Percentiles rank a stretch among this genome's conserved stretches.
phyloP scores from a whole-genome alignment of 805 yeast species.

The Ogataea trehalophila region DNA sequence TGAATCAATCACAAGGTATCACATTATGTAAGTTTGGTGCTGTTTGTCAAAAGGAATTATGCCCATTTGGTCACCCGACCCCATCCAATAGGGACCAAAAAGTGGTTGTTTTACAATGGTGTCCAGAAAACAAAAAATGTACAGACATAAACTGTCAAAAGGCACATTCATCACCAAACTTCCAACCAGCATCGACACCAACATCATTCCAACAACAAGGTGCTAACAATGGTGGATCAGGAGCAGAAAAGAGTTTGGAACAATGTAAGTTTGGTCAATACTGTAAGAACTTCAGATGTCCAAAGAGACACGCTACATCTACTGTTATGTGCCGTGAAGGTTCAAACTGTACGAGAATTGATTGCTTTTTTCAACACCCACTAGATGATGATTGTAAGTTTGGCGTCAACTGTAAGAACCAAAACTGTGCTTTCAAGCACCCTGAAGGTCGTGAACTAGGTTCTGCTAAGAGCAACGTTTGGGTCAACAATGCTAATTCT shows the following conservation, averaged over 20 bases:
- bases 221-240: slow-evolving; percentile 1
- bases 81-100: slow-evolving; percentile 74
- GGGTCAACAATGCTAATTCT: slow-evolving; percentile 21
- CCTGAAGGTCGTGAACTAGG: slow-evolving; percentile 64
- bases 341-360: slow-evolving; percentile 66
- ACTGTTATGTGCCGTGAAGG: slow-evolving; percentile 80
- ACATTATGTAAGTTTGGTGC: slow-evolving; percentile 73
- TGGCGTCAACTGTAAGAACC: slow-evolving; percentile 70
- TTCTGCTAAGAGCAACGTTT: slow-evolving; percentile 27
- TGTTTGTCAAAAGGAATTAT: slow-evolving; percentile 68
- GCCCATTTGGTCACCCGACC: slow-evolving; percentile 91
- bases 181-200: slow-evolving; percentile 25
- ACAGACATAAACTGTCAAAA: slow-evolving; percentile 54
- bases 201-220: background rate
- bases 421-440: slow-evolving; percentile 68
- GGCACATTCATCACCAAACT: slow-evolving; percentile 78
- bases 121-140: slow-evolving; percentile 66
- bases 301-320: slow-evolving; percentile 78
- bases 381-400: slow-evolving; percentile 74
- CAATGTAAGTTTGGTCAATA: slow-evolving; percentile 76
- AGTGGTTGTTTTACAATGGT: slow-evolving; percentile 69
- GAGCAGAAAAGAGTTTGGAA: slow-evolving; percentile 54
- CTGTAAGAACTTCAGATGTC: slow-evolving; percentile 76
- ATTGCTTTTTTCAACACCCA: slow-evolving; percentile 83
- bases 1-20: slow-evolving; percentile 33